Evolutionary conservation across 805 yeast species (phyloP).

Genomic region (Metschnikowia hibisci): DNA sequence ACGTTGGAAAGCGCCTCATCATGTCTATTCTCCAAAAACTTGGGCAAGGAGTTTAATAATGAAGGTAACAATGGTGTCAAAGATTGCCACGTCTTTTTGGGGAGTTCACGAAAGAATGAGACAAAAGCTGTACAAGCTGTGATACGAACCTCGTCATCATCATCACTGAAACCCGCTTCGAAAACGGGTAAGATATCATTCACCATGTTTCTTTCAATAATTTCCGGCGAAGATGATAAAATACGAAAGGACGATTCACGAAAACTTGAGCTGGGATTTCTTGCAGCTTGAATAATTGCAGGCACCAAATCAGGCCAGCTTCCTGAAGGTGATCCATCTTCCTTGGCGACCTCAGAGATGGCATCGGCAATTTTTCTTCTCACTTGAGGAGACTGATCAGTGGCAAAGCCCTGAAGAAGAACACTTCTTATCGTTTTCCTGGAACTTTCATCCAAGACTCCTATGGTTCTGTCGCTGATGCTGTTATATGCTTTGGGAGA

Average conservation of each 20-base stretch:
- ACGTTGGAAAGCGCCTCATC: slow-evolving; percentile 80
- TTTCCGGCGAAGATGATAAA: slow-evolving; percentile 76
- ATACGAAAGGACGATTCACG: slow-evolving; percentile 92
- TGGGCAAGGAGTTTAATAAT: slow-evolving; percentile 81
- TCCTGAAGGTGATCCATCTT: slow-evolving; percentile 45
- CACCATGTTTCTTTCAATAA: slow-evolving; percentile 59
- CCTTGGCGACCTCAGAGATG: slow-evolving; percentile 83
- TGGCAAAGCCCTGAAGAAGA: slow-evolving; percentile 68
- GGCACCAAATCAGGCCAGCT: slow-evolving; percentile 80
- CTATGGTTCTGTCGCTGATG: slow-evolving; percentile 75
- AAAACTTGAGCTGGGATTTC: slow-evolving; percentile 53
- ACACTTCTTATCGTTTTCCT: slow-evolving; percentile 58
- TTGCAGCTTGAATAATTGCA: slow-evolving; percentile 64
- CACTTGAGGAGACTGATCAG: slow-evolving; percentile 66
- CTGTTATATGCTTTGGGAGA: slow-evolving; percentile 65
- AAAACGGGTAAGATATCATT: slow-evolving; percentile 63
- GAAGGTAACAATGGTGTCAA: slow-evolving; percentile 79
- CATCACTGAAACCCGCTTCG: slow-evolving; percentile 76
- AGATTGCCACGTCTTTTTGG: slow-evolving; percentile 72
- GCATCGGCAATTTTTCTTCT: slow-evolving; percentile 94
- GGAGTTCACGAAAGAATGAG: slow-evolving; percentile 77
- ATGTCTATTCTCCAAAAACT: slow-evolving; percentile 72
- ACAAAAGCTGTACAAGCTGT: slow-evolving; percentile 92
- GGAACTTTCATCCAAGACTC: slow-evolving; percentile 57
- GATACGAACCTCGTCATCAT: slow-evolving; percentile 77